Evolutionary conservation across 495 filamentous ascomycete genomes (phyloP), one percentile per base, ranked within the genome.

Genomic region (Penicillium dipodomyicola): DNA sequence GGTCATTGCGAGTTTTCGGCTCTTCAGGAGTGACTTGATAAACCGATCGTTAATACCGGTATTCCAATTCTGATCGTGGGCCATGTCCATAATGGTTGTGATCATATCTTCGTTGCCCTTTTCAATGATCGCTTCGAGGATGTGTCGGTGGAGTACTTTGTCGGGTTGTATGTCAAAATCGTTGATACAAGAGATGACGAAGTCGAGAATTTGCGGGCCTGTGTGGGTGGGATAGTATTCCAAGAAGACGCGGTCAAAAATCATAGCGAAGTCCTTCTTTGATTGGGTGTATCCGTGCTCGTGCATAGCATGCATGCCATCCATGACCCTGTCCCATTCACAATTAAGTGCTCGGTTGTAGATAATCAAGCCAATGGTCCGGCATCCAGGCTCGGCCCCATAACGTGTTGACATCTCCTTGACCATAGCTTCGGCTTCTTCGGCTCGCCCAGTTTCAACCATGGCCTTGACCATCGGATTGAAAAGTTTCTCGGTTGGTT

Each of bases 241-340:
- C 46, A 77, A 55, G 35, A 77, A 77, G n/a, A 79, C 64, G 22
- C 73, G 72, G 52, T 77, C 73, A 33, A 77, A 77, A 14, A 69
- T 60, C 5, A 57, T 55, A 2, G 58, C 43, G 44, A 77, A 77
- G 32, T 71, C 64, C 2, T 32, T 52, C 47, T 64, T 60, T 37
- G 67, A 59, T 1, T 41, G 42, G 5, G 72, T 73, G 47, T 75
- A 59, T 2, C 70, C 69, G 5, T 68, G 67, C 7, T 65, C 54
- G 30, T 72, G 67, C 70, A 79, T 76, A 43, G 75, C 70, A n/a
- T 61, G 56, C 30, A 79, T 49, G 25, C 69, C 73, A 15, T 43
- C 52, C 35, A 75, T 61, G 17, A 79, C 76, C 5, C 64, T 68
- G n/a, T 68, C 61, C 76, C 76, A 79, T 55, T 79, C 69, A 35